Base-by-base conservation (phyloP, 2,329 filamentous ascomycete genomes). In the Arthroderma sp. region DNA sequence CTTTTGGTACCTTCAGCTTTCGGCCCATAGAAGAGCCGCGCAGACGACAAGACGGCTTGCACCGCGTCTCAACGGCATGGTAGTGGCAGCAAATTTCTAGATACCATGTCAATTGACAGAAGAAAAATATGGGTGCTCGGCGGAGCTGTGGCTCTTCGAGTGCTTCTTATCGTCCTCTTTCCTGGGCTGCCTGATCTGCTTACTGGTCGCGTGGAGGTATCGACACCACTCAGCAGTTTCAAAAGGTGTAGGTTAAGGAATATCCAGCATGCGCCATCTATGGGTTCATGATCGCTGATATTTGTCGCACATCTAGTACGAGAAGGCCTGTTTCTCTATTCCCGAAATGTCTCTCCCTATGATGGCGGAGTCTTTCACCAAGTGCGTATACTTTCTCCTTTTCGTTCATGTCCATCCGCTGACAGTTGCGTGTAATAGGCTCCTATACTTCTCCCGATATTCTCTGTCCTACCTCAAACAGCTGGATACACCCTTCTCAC, bases 211-310 rank as follows among this genome's bases (percentile, higher is more conserved):
- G 91, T 95, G 56, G 91, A 98, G 71, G 83, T 98, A 57, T 95
- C 91, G 38, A 98, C 91, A 22, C 89, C 91, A 34, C 83, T 96
- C 39, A 95, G 86, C 55, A 94, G 89, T 75, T 98, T 95, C 76
- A 96, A 96, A 71, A 78, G 91, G 77, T 72, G 88, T 94, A 73
- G 64, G 82, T 65, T 36, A 29, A 10, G 4, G 15, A 50, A 28
- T 42, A 38, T 44, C 11, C 29, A 32, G 10, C 27, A 29, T 30
- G 38, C 29, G 15, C 36, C n/a, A 34, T 22, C 46, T 49, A 9
- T 30, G 10, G 3, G 36, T 11, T 55, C 38, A 57, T 45, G 7
- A 30, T 44, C 29, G 11, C 45, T 32, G 29, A 42, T 32, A 15
- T 42, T 33, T 38, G 11, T 43, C 8, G 33, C 11, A 22, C 11